Evolutionary conservation across 805 yeast species (phyloP).

Genomic region (Ogataea paraovalis): DNA sequence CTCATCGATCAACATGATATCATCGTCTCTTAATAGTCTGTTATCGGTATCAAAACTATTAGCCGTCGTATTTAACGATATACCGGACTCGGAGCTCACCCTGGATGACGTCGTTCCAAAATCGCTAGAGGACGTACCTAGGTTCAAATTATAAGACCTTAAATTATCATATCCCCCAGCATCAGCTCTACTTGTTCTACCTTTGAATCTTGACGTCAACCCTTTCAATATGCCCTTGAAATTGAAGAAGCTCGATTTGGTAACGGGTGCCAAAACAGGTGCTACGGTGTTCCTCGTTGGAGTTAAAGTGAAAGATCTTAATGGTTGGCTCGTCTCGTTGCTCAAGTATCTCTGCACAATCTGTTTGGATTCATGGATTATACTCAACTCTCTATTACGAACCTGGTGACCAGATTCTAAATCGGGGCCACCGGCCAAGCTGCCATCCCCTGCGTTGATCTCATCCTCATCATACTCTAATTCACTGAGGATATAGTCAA

Average conservation of each 20-base stretch:
- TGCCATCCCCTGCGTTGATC: background rate
- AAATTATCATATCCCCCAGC: constrained; percentile 16
- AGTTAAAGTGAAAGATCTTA: constrained; percentile 16
- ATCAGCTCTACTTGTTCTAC: background rate
- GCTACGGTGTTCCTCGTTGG: background rate
- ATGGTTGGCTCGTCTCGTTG: constrained; percentile 6
- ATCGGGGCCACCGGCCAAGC: constrained; percentile 4
- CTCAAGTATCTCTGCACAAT: constrained; percentile 22
- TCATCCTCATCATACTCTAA: constrained; percentile 26
- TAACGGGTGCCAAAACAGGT: background rate
- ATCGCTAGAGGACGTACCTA: constrained; percentile 3
- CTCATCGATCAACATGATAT: constrained; percentile 24
- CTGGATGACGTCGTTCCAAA: constrained; percentile 10
- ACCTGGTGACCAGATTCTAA: constrained; percentile 9
- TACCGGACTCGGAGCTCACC: constrained; percentile 24
- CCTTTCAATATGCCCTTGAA: background rate
- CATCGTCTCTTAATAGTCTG: constrained; percentile 27
- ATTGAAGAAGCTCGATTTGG: background rate
- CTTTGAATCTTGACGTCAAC: background rate
- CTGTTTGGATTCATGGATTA: constrained; percentile 27
- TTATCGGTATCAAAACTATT: constrained; percentile 29
- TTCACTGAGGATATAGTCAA: constrained; percentile 31
- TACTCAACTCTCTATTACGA: constrained; percentile 14
- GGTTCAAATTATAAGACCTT: constrained; percentile 21
- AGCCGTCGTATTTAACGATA: constrained; percentile 19